Evolutionary conservation across 495 filamentous ascomycete genomes (phyloP).

Genomic region (Patellaria atrata): DNA sequence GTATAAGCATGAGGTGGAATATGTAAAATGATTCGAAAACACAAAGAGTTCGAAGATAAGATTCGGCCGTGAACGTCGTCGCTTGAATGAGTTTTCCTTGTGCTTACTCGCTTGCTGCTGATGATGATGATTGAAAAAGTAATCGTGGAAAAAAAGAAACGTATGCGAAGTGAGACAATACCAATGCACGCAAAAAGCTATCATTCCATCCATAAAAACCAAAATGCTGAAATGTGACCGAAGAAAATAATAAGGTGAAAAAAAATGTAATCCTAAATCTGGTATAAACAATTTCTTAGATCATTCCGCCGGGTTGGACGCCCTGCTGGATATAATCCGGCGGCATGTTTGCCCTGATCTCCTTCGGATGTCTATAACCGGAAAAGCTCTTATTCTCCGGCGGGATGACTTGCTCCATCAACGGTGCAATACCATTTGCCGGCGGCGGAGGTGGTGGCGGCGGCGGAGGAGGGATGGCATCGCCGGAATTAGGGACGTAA

Average conservation of each 20-base stretch:
- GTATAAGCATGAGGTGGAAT: background rate
- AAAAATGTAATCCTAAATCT: too few relatives aligned
- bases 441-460: conserved; percentile 4
- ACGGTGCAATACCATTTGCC: background rate
- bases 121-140: background rate
- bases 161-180: background rate
- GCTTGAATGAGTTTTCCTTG: background rate
- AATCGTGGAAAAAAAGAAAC: background rate
- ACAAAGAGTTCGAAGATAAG: conserved; percentile 1
- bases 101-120: background rate
- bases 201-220: too few relatives aligned
- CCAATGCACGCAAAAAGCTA: conserved; percentile 2
- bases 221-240: too few relatives aligned
- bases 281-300: conserved; percentile 1
- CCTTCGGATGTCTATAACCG: conserved; percentile 29
- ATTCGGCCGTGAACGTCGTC: background rate
- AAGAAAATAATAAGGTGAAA: background rate
- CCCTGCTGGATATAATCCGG: conserved; percentile 24
- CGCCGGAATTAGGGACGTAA: conserved; percentile 5
- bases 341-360: conserved; percentile 31
- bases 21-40: background rate
- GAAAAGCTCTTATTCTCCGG: conserved; percentile 11
- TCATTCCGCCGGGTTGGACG: conserved; percentile 10
- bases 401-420: conserved; percentile 16
- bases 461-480: conserved; percentile 11